phyloP scores from a whole-genome alignment of 768 basidiomycete species.

The Crepidotus variabilis region DNA sequence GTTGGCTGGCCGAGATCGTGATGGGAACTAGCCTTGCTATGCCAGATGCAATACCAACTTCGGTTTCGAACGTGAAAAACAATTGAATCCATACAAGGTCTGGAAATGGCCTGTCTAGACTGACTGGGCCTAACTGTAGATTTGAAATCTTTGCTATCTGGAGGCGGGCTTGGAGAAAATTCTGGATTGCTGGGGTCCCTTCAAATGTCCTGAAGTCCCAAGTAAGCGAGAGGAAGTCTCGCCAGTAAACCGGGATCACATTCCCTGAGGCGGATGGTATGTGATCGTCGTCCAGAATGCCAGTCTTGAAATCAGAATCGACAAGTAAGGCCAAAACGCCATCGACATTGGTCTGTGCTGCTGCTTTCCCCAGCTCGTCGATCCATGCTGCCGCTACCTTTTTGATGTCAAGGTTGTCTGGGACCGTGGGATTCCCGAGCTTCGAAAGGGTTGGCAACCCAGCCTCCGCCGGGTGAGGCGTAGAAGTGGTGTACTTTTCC shows the following conservation, averaged over 20 bases:
- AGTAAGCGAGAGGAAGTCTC: slow-evolving; percentile 58
- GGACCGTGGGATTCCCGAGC: slow-evolving; percentile 22
- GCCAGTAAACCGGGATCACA: slow-evolving; percentile 40
- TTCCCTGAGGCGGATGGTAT: background rate
- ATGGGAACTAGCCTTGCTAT: slow-evolving; percentile 51
- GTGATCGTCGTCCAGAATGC: slow-evolving; percentile 11
- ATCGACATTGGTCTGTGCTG: slow-evolving; percentile 28
- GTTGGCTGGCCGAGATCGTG: slow-evolving; percentile 1
- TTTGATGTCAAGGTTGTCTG: slow-evolving; percentile 30
- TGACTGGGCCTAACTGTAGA: slow-evolving; percentile 18
- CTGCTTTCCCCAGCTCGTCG: slow-evolving; percentile 28
- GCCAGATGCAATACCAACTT: slow-evolving; percentile 45
- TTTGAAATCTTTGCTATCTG: slow-evolving; percentile 17
- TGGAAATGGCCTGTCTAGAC: slow-evolving; percentile 37
- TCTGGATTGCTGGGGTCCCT: slow-evolving; percentile 32
- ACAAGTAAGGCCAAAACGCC: slow-evolving; percentile 32
- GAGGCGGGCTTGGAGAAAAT: slow-evolving; percentile 49
- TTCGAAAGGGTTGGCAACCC: slow-evolving; percentile 25
- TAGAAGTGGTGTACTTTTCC: background rate
- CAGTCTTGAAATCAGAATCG: slow-evolving; percentile 22
- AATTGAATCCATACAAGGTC: slow-evolving; percentile 57
- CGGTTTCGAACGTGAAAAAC: slow-evolving; percentile 54
- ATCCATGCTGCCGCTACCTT: slow-evolving; percentile 39
- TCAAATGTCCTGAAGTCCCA: slow-evolving; percentile 62
- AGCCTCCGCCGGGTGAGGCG: slow-evolving; percentile 19